phyloP scores from a whole-genome alignment of 208 protist genomes.

The Leishmania major region DNA sequence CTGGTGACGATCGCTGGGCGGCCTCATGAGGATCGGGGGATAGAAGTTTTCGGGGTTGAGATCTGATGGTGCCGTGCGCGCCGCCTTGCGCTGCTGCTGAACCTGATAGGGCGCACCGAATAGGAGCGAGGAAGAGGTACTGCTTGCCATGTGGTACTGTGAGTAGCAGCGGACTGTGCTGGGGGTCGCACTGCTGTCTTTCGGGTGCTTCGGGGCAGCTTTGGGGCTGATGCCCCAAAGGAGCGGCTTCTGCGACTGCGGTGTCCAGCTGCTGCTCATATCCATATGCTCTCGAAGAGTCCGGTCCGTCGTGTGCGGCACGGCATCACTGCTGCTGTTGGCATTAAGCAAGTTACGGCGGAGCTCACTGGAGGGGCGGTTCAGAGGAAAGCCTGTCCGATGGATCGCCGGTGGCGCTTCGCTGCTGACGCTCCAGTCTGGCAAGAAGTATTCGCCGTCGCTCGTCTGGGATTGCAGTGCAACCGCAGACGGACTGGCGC shows the following conservation, averaged over 20 bases:
- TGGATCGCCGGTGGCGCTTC: not conserved
- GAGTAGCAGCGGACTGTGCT: not conserved
- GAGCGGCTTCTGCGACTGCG: too few relatives aligned
- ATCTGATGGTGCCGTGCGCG: not conserved
- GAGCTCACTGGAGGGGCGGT: not conserved
- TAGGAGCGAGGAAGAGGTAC: not conserved
- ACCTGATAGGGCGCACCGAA: not conserved
- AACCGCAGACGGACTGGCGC: not conserved
- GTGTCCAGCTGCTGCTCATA: not conserved
- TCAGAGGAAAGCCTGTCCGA: not conserved
- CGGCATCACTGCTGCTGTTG: not conserved
- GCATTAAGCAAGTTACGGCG: not conserved
- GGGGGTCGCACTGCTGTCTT: not conserved
- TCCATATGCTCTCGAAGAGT: not conserved
- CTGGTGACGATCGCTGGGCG: not conserved
- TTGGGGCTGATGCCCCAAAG: not conserved
- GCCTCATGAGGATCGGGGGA: not conserved
- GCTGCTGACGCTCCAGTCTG: not conserved
- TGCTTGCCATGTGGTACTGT: not conserved
- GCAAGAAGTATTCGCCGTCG: not conserved
- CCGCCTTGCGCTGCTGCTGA: not conserved
- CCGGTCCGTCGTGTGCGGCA: not conserved
- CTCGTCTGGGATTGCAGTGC: too few relatives aligned
- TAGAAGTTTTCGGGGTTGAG: not conserved
- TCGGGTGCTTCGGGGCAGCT: not conserved